A percentile compares a stretch with the other conserved stretches of the same genome.
Evolutionary conservation across 116 monocot species (phyloP).

Genomic region (Iris pallida): DNA sequence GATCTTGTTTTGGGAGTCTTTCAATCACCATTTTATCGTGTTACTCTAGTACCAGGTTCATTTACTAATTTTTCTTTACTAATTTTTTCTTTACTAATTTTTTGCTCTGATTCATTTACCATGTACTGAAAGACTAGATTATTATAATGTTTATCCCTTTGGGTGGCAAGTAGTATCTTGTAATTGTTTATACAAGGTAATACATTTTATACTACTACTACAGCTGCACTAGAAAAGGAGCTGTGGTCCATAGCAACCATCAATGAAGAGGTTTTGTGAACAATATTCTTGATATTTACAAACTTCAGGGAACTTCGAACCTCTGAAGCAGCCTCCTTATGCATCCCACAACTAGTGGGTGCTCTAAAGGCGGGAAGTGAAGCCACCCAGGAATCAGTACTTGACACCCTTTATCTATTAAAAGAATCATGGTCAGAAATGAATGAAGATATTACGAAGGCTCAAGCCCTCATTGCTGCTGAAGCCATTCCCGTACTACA

Average conservation of each 20-base stretch:
- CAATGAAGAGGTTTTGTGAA: conserved; percentile 58
- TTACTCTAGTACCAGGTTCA: too few species aligned
- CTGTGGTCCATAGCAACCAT: conserved; percentile 51
- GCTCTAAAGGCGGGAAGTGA: conserved; percentile 57
- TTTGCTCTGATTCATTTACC: too few species aligned
- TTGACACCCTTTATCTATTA: conserved; percentile 59
- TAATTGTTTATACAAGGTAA: too few species aligned
- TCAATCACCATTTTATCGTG: too few species aligned
- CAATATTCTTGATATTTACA: conserved; percentile 58
- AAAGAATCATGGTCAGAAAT: conserved; percentile 75
- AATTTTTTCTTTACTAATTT: too few species aligned
- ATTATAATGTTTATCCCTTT: too few species aligned
- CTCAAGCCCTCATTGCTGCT: conserved; percentile 65
- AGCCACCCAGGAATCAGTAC: conserved; percentile 58
- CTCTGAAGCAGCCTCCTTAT: conserved; percentile 72
- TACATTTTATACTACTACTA: conserved; percentile 12
- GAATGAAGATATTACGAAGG: conserved; percentile 61
- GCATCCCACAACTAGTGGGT: conserved; percentile 66
- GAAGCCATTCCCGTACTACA: conserved; percentile 76
- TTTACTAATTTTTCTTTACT: too few species aligned
- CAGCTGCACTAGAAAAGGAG: conserved; percentile 77
- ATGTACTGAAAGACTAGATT: too few species aligned
- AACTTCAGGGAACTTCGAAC: conserved; percentile 71
- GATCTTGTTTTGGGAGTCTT: too few species aligned
- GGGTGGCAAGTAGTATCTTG: too few species aligned